Percentiles rank a stretch among this genome's conserved stretches.
These are phyloP conservation scores for Oryza glaberrima DNA, from an alignment of 176 grass and related monocot genomes.

Conservation along the genomic window DNA sequence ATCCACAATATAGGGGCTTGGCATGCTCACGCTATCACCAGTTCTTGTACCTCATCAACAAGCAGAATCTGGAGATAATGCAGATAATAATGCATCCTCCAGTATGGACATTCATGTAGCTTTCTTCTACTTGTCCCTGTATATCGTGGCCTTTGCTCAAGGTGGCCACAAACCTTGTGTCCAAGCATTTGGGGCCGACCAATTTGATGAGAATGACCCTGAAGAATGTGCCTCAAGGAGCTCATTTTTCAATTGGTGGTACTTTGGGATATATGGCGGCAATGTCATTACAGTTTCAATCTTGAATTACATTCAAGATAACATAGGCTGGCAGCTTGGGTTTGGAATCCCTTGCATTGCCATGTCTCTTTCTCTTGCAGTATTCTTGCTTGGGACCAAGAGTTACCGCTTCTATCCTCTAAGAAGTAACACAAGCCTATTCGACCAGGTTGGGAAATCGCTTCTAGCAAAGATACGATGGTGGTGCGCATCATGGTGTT, in stretches of 20 bases:
- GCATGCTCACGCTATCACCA: conserved; percentile 58
- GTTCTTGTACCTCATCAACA: conserved; percentile 32
- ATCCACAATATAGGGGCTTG: conserved; percentile 42
- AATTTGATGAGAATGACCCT: conserved; percentile 59
- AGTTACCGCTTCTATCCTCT: conserved; percentile 51
- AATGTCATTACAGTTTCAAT: conserved; percentile 42
- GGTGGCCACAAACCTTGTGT: conserved; percentile 63
- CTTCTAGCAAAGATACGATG: conserved; percentile 6
- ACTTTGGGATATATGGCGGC: conserved; percentile 43
- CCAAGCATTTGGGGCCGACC: conserved; percentile 72
- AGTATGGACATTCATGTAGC: conserved; percentile 36
- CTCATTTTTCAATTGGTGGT: conserved; percentile 79
- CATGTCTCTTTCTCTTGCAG: conserved; percentile 48
- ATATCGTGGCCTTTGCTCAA: conserved; percentile 54
- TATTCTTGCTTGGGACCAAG: conserved; percentile 50
- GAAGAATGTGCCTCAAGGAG: conserved; percentile 45
- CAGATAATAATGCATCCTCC: conserved; percentile 1
- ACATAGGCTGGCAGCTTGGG: conserved; percentile 52
- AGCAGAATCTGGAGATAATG: not conserved
- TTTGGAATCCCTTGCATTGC: conserved; percentile 58
- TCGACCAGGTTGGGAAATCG: conserved; percentile 30
- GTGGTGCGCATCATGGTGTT: conserved; percentile 15
- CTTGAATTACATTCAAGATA: conserved; percentile 60
- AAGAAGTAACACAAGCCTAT: not conserved
- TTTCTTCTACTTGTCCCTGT: conserved; percentile 56